phyloP scores from a whole-genome alignment of 2,329 filamentous ascomycete species.

The Phyllosticta citribraziliensis region DNA sequence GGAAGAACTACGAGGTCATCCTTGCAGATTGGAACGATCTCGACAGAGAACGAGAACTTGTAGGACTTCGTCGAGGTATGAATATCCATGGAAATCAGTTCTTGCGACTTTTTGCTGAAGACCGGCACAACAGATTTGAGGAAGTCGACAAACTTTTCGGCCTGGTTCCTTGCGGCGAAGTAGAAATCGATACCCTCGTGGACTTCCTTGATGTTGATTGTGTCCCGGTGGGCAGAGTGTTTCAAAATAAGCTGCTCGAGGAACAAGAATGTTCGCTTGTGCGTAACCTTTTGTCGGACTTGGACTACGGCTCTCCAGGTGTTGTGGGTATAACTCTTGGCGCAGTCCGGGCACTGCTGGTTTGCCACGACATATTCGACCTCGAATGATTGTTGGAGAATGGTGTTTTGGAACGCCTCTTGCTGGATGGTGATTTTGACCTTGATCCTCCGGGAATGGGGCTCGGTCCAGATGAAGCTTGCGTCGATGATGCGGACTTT shows the following conservation, averaged over 20 bases:
- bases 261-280: constrained; percentile 78
- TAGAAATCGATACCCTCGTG: constrained; percentile 96
- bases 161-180: constrained; percentile 81
- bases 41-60: constrained; percentile 87
- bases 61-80: constrained; percentile 87
- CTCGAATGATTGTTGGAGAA: constrained; percentile 88
- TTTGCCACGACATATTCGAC: constrained; percentile 83
- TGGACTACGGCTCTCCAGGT: constrained; percentile 91
- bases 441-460: constrained; percentile 83
- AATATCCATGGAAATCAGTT: constrained; percentile 85
- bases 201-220: constrained; percentile 96
- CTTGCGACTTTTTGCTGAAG: constrained; percentile 73
- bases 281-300: constrained; percentile 90
- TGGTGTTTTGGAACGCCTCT: constrained; percentile 54
- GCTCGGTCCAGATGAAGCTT: constrained; percentile 96
- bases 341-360: constrained; percentile 91
- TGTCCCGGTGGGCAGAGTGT: constrained; percentile 81
- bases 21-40: constrained; percentile 91
- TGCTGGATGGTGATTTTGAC: constrained; percentile 91
- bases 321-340: constrained; percentile 93
- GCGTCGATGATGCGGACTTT: constrained; percentile 94
- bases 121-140: constrained; percentile 72
- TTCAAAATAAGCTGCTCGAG: constrained; percentile 95
- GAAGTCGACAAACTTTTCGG: constrained; percentile 87
- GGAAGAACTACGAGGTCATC: constrained; percentile 93